Base-by-base conservation (phyloP, 2,329 filamentous ascomycete genomes). In the Neofusicoccum cordaticola region DNA sequence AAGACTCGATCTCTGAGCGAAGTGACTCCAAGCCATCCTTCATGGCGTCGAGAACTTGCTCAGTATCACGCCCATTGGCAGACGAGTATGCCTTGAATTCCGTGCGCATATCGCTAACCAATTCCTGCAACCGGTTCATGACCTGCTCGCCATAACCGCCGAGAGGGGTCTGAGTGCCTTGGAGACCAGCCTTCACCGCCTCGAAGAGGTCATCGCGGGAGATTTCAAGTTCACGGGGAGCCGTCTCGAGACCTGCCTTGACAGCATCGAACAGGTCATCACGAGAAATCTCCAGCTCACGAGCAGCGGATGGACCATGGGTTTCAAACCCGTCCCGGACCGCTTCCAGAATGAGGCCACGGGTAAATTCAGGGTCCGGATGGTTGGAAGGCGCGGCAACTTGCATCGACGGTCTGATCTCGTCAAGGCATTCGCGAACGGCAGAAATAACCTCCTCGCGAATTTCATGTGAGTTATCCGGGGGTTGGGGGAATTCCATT, bases 11-110 rank as follows among this genome's bases (percentile, higher is more conserved):
- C 65, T 96, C 90, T 12, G 82, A 80, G 11, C 92, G 88, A 6
- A 98, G 85, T 69, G 86, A 89, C 69, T 96, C 92, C 13, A 97
- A 84, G 0, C 93, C 93, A 73, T 96, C 92, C 69, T 92, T 94
- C 48, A 96, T 89, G 0, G 92, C 91, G 74, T 95, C 91, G 4
- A 97, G 82, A 12, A 96, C 88, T 74, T 97, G 92, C 75, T 97
- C 93, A 0, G 92, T 94, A 73, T 95, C 92, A 65, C 88, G 85
- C 45, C 90, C 91, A 69, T 88, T 91, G 67, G 90, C 89, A 2
- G 90, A 87, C 19, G 92, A 89, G 69, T 92, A 94, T 70, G 94
- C 86, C 74, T 93, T 93, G 74, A 90, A 86, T 69, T 89, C 86
- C 4, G 80, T 79, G 65, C 85, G 86, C 81, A 89, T 87, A 45